These are phyloP conservation scores for Debaryomyces prosopidis DNA, from an alignment of 805 yeast genomes.

Conservation along the genomic window DNA sequence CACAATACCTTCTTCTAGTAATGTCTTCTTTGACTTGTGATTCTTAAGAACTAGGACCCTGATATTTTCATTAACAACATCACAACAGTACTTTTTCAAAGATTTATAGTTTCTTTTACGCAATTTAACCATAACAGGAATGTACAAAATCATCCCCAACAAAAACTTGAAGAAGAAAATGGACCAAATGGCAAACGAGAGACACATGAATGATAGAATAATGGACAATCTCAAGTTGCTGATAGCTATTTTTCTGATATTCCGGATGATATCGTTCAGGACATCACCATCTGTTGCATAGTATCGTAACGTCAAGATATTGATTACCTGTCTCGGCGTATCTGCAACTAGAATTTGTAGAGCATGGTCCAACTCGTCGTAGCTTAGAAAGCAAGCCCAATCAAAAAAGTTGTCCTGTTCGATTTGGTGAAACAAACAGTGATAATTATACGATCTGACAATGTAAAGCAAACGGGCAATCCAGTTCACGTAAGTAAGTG, in stretches of 20 bases:
- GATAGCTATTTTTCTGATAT: slow-evolving; percentile 58
- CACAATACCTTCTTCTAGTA: slow-evolving; percentile 30
- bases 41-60: slow-evolving; percentile 48
- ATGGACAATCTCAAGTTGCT: slow-evolving; percentile 66
- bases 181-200: slow-evolving; percentile 74
- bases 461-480: slow-evolving; percentile 62
- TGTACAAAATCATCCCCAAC: slow-evolving; percentile 51
- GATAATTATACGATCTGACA: slow-evolving; percentile 57
- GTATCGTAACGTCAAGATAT: slow-evolving; percentile 64
- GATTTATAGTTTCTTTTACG: slow-evolving; percentile 40
- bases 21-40: slow-evolving; percentile 36
- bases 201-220: slow-evolving; percentile 72
- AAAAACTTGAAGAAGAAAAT: slow-evolving; percentile 59
- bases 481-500: slow-evolving; percentile 66
- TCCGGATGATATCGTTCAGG: slow-evolving; percentile 43
- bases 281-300: slow-evolving; percentile 50
- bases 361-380: slow-evolving; percentile 64
- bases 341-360: slow-evolving; percentile 69
- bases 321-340: slow-evolving; percentile 84
- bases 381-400: slow-evolving; percentile 65
- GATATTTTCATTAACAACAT: slow-evolving; percentile 57
- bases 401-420: slow-evolving; percentile 64
- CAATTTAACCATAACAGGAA: slow-evolving; percentile 52
- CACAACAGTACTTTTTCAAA: slow-evolving; percentile 62
- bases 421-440: slow-evolving; percentile 71